A percentile compares a stretch with the other conserved stretches of the same genome.
These are phyloP conservation scores for Pleurotus citrinopileatus DNA, from an alignment of 768 basidiomycete genomes.

Conservation along the genomic window DNA sequence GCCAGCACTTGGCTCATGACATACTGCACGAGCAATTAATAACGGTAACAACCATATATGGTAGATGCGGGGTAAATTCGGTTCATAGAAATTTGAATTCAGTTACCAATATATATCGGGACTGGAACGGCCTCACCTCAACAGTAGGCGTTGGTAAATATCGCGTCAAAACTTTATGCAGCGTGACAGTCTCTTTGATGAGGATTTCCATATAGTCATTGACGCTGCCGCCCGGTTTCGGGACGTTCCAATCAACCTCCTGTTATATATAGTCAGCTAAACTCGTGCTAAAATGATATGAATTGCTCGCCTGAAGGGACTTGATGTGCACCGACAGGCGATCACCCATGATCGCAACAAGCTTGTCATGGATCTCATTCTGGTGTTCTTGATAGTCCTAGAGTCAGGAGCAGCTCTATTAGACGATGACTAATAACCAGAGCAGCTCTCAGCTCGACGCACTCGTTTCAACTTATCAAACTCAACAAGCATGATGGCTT, in stretches of 20 bases:
- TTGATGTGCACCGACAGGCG: constrained; percentile 83
- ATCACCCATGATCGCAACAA: constrained; percentile 98
- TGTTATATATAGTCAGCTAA: constrained; percentile 24
- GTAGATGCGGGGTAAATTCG: constrained; percentile 13
- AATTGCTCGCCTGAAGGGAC: constrained; percentile 62
- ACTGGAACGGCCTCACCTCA: constrained; percentile 54
- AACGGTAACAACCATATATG: constrained; percentile 12
- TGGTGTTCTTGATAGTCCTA: constrained; percentile 99
- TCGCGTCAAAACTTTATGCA: constrained; percentile 94
- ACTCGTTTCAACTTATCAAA: constrained; percentile 98
- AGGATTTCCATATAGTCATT: constrained; percentile 93
- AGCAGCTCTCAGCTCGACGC: constrained; percentile 23
- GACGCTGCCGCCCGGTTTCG: constrained; percentile 56
- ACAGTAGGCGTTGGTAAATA: constrained; percentile 79
- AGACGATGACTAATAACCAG: neutral
- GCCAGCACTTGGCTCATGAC: constrained; percentile 96
- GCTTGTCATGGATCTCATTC: constrained; percentile 96
- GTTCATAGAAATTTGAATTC: constrained; percentile 12
- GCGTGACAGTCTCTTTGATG: constrained; percentile 90
- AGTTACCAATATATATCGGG: neutral
- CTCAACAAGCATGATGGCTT: constrained; percentile 95
- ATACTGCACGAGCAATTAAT: constrained; percentile 42
- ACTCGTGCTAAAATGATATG: constrained; percentile 7
- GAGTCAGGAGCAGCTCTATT: constrained; percentile 5
- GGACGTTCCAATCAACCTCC: constrained; percentile 76